Conservation (phyloP, 148 eudicot species). For the Rheum nobile region DNA sequence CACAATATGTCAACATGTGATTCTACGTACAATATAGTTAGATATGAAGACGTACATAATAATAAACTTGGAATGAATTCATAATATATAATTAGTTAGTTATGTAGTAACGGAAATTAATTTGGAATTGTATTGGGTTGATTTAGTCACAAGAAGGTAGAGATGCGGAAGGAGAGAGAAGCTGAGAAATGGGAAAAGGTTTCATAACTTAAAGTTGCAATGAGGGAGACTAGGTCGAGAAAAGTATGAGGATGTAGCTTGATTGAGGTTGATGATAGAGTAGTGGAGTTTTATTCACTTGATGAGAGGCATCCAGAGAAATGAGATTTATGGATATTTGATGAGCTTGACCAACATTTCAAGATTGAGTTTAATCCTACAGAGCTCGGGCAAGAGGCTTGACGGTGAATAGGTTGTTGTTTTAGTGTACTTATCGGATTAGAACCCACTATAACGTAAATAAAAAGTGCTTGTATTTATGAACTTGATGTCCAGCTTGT, state of each 20-base stretch:
- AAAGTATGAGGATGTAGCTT: conserved; percentile 58
- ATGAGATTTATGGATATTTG: no score
- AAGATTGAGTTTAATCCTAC: conserved; percentile 15
- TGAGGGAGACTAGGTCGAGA: conserved; percentile 44
- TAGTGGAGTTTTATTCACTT: no score
- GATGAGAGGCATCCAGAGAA: no score
- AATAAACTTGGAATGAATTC: neutral
- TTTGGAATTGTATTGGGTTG: neutral
- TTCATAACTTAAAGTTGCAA: conserved; percentile 47
- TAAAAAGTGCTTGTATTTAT: no score
- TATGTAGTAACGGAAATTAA: neutral
- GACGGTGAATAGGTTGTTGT: neutral
- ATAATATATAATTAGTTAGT: neutral
- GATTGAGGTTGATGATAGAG: no score
- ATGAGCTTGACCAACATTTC: conserved; percentile 28
- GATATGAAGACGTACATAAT: neutral
- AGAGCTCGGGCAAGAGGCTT: neutral
- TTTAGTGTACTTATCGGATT: neutral
- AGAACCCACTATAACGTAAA: no score
- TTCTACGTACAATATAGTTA: neutral
- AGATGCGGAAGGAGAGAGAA: conserved; percentile 12
- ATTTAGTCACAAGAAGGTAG: conserved; percentile 19
- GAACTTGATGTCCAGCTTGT: no score
- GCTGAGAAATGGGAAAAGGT: no score
- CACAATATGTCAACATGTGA: conserved; percentile 24